Conservation (phyloP, 2,329 filamentous ascomycete species). For the Aspergillus tubingensis region DNA sequence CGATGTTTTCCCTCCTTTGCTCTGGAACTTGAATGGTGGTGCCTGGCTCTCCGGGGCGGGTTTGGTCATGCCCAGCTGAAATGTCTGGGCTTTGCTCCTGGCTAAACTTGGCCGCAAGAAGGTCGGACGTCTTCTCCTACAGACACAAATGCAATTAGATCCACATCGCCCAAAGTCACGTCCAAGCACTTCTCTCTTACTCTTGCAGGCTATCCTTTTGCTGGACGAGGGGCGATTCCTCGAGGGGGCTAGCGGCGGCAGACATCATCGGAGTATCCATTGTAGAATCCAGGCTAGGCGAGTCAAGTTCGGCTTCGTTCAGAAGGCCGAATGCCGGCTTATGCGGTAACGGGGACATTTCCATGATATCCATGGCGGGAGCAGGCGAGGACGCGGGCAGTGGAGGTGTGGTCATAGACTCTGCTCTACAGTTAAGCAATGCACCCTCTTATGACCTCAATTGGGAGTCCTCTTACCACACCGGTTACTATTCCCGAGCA, state of each 20-base stretch:
- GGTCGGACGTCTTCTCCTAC: conserved; percentile 66
- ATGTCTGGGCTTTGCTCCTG: conserved; percentile 73
- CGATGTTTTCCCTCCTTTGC: conserved; percentile 53
- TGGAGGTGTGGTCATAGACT: conserved; percentile 79
- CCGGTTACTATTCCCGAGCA: conserved; percentile 61
- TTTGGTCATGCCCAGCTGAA: conserved; percentile 64
- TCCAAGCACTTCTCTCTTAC: conserved; percentile 33
- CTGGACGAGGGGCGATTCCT: conserved; percentile 42
- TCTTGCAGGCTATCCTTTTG: conserved; percentile 33
- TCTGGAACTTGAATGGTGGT: conserved; percentile 75
- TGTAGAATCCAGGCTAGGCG: conserved; percentile 66
- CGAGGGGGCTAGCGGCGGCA: conserved; percentile 40
- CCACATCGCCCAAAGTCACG: background rate
- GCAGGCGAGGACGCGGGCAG: conserved; percentile 81
- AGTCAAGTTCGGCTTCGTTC: conserved; percentile 66
- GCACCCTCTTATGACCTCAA: conserved; percentile 1
- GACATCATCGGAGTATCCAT: conserved; percentile 45
- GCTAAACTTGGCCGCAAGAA: conserved; percentile 73
- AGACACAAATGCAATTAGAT: conserved; percentile 25
- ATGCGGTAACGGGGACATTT: conserved; percentile 89
- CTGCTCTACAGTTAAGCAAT: conserved; percentile 49
- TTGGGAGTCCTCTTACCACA: conserved; percentile 53
- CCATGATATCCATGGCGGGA: conserved; percentile 75
- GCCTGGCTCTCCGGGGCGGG: conserved; percentile 65
- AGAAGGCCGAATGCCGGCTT: conserved; percentile 68